Percentiles rank a stretch among this genome's conserved stretches.
Evolutionary conservation across 2,329 filamentous ascomycete genomes (phyloP).

Genomic region (Cladophialophora yegresii): DNA sequence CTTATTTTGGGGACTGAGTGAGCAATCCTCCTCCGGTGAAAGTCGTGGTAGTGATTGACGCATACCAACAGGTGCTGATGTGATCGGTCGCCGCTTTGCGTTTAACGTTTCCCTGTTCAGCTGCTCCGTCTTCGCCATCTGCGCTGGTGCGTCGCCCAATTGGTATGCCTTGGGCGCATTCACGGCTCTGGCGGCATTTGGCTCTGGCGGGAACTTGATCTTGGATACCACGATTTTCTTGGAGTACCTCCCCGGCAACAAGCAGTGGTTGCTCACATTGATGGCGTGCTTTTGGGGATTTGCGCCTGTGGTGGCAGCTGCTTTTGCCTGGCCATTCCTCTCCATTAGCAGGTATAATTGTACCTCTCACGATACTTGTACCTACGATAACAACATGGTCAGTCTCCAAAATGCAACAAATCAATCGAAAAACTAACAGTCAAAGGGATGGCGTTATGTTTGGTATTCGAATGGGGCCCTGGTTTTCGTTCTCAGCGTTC

Average conservation of each 20-base stretch:
- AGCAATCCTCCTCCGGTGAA: not conserved
- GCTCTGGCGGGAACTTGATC: slow-evolving; percentile 36
- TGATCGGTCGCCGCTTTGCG: slow-evolving; percentile 67
- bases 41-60: not conserved
- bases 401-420: not conserved
- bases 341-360: slow-evolving; percentile 28
- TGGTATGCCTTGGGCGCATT: slow-evolving; percentile 43
- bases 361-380: slow-evolving; percentile 47
- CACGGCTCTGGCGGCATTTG: slow-evolving; percentile 41
- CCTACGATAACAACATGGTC: slow-evolving; percentile 52
- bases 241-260: slow-evolving; percentile 58
- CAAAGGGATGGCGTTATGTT: slow-evolving; percentile 73
- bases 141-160: slow-evolving; percentile 67
- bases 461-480: slow-evolving; percentile 68
- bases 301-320: slow-evolving; percentile 31
- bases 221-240: slow-evolving; percentile 55
- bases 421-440: not conserved
- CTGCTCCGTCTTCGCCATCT: slow-evolving; percentile 62
- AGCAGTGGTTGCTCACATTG: slow-evolving; percentile 60
- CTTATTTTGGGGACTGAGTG: slow-evolving; percentile 68
- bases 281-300: slow-evolving; percentile 44
- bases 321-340: slow-evolving; percentile 35
- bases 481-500: slow-evolving; percentile 68
- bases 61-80: slow-evolving; percentile 54
- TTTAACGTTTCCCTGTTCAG: slow-evolving; percentile 69